Base-by-base conservation (phyloP, 352 stramenopile species). In the Phytopythium aichiense region DNA sequence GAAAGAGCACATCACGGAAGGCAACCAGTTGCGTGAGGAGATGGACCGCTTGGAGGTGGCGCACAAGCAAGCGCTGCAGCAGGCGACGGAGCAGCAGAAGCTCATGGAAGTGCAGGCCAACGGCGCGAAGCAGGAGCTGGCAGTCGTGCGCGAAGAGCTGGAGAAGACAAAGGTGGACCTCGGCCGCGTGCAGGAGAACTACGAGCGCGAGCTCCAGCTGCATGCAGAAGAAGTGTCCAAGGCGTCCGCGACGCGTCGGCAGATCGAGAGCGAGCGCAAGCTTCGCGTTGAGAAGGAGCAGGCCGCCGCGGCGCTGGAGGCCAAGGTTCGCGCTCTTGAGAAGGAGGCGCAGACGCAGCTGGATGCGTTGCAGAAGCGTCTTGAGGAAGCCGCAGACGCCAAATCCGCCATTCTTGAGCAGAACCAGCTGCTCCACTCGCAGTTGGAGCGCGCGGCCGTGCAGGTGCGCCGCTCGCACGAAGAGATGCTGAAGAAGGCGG, bases 201-300 rank as follows among this genome's bases (percentile, higher is more conserved):
- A 96, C 56, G 84, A 94, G 59, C 82, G 87, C 12, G 88, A 96
- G 59, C 61, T 96, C 25, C 83, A 94, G 60, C 65, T 92, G 43
- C 88, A 94, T 46, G 79, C 87, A 0, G 67, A 72, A 4, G 78
- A 92, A 61, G 80, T 90, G 8, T 65, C 76, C 16, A 86, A 83
- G 60, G 71, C 79, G 16, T 75, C 80, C 2, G 65, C 74, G 12
- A 72, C 72, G 48, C 75, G 81, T 22, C 79, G 81, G 43, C 66
- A 80, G 42, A 68, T 91, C 52, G 78, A 91, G 53, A 71, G 81
- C 23, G 62, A 80, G 30, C 70, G 74, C 50, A 76, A 73, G 38
- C 61, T 66, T 56, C 66, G 74, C 16, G 72, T 71, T 15, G 71
- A 77, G 50, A 60, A 79, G 2, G 63, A 84, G 22, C 60, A 62